Percentiles rank a stretch among this genome's conserved stretches.
These are phyloP conservation scores for Dysphania ambrosioides DNA, from an alignment of 148 eudicot genomes.

Conservation along the genomic window DNA sequence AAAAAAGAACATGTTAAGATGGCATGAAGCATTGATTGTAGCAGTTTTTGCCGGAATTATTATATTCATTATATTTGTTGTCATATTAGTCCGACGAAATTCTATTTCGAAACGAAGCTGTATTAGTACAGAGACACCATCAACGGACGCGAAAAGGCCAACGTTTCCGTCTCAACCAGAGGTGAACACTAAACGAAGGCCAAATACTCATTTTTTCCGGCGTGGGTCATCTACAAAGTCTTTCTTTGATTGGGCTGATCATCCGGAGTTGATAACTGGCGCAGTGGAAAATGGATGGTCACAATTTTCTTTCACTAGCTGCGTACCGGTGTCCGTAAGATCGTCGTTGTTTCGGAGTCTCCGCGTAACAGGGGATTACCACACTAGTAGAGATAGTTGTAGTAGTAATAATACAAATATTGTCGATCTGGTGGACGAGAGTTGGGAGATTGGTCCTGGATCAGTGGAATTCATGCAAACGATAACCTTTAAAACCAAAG, in stretches of 20 bases:
- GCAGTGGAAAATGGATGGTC: conserved; percentile 45
- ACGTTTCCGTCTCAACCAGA: conserved; percentile 3
- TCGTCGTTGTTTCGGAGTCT: conserved; percentile 32
- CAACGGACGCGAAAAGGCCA: conserved; percentile 5
- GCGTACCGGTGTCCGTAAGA: conserved; percentile 28
- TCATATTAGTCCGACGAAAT: conserved; percentile 15
- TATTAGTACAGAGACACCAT: neutral
- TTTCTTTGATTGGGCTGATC: conserved; percentile 62
- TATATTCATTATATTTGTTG: neutral
- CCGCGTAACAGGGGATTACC: conserved; percentile 12
- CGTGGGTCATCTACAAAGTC: conserved; percentile 36
- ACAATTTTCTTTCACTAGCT: conserved; percentile 52
- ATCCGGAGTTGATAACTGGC: conserved; percentile 60
- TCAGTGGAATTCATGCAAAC: conserved; percentile 75
- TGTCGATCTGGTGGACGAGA: conserved; percentile 36
- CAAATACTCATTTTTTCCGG: conserved; percentile 29
- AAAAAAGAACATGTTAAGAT: conserved; percentile 26
- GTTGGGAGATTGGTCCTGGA: conserved; percentile 72
- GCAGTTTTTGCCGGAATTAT: conserved; percentile 9
- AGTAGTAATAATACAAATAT: neutral
- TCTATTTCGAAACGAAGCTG: neutral
- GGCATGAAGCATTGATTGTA: conserved; percentile 28
- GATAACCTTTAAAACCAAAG: conserved; percentile 41
- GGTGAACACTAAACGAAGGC: neutral
- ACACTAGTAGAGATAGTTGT: neutral